These are phyloP conservation scores for Apiosordaria backusii DNA, from an alignment of 495 filamentous ascomycete genomes.

Conservation along the genomic window DNA sequence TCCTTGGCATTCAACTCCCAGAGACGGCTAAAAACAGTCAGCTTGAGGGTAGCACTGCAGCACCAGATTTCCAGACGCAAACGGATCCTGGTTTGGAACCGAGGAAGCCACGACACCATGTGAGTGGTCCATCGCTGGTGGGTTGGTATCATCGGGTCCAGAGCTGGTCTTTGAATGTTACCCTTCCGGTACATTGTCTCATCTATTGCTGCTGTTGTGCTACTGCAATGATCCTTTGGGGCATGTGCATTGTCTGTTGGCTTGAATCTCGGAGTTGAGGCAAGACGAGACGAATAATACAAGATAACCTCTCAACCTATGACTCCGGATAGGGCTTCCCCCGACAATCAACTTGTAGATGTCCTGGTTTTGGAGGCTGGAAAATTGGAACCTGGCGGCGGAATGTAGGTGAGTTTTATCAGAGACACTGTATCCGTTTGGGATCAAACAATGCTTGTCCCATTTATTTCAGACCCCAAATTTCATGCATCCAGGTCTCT, in stretches of 20 bases:
- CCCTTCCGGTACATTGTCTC: background rate
- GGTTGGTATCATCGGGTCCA: conserved; percentile 3
- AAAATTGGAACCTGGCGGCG: too few relatives aligned
- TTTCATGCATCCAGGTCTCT: conserved; percentile 51
- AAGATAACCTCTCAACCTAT: background rate
- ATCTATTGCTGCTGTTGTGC: background rate
- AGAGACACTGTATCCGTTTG: too few relatives aligned
- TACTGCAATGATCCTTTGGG: background rate
- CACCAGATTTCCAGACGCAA: conserved; percentile 2
- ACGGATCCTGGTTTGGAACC: conserved; percentile 2
- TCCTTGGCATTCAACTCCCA: background rate
- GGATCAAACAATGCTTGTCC: background rate
- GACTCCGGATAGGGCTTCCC: background rate
- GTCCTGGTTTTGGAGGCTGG: too few relatives aligned
- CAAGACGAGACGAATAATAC: background rate
- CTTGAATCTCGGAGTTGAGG: background rate
- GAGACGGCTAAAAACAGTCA: conserved; percentile 21
- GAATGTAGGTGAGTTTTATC: too few relatives aligned
- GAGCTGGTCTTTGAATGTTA: conserved; percentile 2
- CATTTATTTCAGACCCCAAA: conserved; percentile 47
- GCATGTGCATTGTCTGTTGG: background rate
- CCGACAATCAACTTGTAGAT: background rate
- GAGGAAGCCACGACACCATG: conserved; percentile 6
- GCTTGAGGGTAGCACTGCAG: conserved; percentile 19
- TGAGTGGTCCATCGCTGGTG: conserved; percentile 12